Percentiles rank a stretch among this genome's conserved stretches.
These are phyloP conservation scores for Pseudogymnoascus sp. DNA, from an alignment of 2,329 filamentous ascomycete genomes.

Conservation along the genomic window DNA sequence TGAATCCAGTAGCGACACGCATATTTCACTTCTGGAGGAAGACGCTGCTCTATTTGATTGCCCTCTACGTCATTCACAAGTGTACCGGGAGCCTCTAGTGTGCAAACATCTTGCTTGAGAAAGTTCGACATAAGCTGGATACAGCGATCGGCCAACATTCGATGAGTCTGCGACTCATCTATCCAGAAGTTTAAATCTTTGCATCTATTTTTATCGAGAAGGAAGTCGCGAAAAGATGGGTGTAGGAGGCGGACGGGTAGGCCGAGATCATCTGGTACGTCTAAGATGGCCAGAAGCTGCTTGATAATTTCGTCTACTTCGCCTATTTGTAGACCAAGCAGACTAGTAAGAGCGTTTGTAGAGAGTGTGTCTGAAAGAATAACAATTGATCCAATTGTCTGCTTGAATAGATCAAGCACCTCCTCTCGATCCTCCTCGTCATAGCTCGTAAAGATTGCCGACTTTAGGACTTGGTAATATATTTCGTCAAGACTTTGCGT, in stretches of 20 bases:
- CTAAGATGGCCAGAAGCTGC: constrained; percentile 30
- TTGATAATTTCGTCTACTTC: constrained; percentile 21
- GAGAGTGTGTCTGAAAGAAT: constrained; percentile 25
- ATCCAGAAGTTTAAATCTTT: constrained; percentile 29
- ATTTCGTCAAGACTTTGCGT: constrained; percentile 18
- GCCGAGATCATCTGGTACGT: constrained; percentile 21
- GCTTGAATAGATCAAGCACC: constrained; percentile 22
- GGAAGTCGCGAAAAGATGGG: constrained; percentile 33
- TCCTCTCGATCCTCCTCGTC: constrained; percentile 10
- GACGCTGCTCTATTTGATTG: constrained; percentile 18
- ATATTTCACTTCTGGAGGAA: constrained; percentile 30
- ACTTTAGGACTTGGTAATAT: constrained; percentile 17
- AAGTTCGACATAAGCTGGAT: constrained; percentile 28
- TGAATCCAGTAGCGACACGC: constrained; percentile 33
- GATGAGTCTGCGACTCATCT: constrained; percentile 28
- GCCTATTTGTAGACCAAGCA: constrained; percentile 21
- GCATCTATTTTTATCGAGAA: constrained; percentile 25
- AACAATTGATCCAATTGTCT: constrained; percentile 18
- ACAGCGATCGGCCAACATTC: constrained; percentile 28
- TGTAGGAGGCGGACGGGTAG: constrained; percentile 27
- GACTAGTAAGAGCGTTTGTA: constrained; percentile 18
- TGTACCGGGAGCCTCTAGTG: constrained; percentile 23
- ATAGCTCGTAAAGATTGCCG: constrained; percentile 12
- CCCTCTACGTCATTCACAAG: constrained; percentile 19
- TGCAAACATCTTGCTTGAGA: constrained; percentile 32